Evolutionary conservation across 148 eudicot genomes (phyloP), one percentile per base, ranked within the genome.

Genomic region (Rhododendron williamsianum): DNA sequence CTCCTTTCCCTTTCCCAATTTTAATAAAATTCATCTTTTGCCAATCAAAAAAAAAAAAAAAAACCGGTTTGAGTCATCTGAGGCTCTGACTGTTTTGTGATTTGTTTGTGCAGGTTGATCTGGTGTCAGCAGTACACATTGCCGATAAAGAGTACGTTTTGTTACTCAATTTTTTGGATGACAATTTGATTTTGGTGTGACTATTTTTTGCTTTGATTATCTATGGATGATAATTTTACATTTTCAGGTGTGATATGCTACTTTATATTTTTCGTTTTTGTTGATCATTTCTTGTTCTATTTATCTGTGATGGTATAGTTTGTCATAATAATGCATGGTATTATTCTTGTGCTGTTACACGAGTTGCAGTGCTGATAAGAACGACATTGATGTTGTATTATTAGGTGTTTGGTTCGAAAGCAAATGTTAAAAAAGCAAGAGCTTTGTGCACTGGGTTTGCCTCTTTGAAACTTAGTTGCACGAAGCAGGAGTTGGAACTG

Each of bases 71-170:
- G 5, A 43, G 51, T 51, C 25, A 35, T 54, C 30, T 86, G 25
- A 35, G 76, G 76, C 25, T 8, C 74, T 82, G 71, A 45, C 19
- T 76, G 46, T 80, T 78, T 48, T 9, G 56, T 87, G 87, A 43
- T 19, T 43, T 80, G 18, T 36, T 52, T 82, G 69, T 88, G 90
- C 89, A 97, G 98, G 98, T 97, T 87, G 99, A 97, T 95, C 92
- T 95, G 93, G 97, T 97, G 74, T 97, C 99, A 2, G 95, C 98
- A 1, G 95, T 97, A 69, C 99, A 97, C 89, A 97, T 97, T 92
- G 99, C 95, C 4, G 99, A 97, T 83, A 91, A 88, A 88, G 95
- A 95, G 99, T 97, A 90, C 67, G 98, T 85, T 81, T 27, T 49
- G 54, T 77, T 45, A 46, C 83, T 85, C 82, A 56, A 4, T 13